Percentiles rank a stretch among this genome's conserved stretches.
These are phyloP conservation scores for Jatropha multifida DNA, from an alignment of 441 rosid genomes.

Conservation along the genomic window DNA sequence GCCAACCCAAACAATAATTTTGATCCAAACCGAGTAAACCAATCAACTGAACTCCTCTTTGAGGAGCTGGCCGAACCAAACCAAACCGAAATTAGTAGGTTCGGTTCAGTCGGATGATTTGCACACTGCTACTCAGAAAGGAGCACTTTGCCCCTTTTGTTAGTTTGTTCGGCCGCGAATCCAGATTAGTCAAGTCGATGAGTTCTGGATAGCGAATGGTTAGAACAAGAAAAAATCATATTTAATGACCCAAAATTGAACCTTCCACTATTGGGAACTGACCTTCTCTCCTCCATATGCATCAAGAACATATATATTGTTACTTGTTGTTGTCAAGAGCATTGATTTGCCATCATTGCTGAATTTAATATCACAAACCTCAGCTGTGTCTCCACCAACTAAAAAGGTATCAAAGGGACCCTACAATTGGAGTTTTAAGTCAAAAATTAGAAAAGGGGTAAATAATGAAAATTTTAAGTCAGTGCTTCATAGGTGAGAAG, in stretches of 20 bases:
- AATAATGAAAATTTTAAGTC: neutral
- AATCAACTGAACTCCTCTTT: too few relatives aligned
- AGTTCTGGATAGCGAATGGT: too few relatives aligned
- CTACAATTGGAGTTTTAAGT: constrained; percentile 37
- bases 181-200: too few relatives aligned
- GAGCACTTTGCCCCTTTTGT: too few relatives aligned
- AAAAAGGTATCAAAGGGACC: constrained; percentile 95
- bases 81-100: too few relatives aligned
- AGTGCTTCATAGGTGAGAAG: constrained; percentile 7
- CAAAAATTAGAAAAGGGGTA: constrained; percentile 13
- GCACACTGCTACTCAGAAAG: too few relatives aligned
- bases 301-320: constrained; percentile 79
- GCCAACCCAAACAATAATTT: too few relatives aligned
- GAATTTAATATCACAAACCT: constrained; percentile 92
- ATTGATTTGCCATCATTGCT: constrained; percentile 94
- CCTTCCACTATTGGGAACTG: constrained; percentile 20
- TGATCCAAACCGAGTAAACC: too few relatives aligned
- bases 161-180: too few relatives aligned
- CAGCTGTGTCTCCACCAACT: constrained; percentile 96
- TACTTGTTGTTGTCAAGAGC: constrained; percentile 82
- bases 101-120: too few relatives aligned
- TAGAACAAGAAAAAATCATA: too few relatives aligned
- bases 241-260: neutral
- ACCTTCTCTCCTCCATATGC: constrained; percentile 98
- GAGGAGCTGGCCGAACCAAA: too few relatives aligned